These are phyloP conservation scores for Otatea glauca DNA, from an alignment of 176 grass and related monocot species.

Conservation along the genomic window DNA sequence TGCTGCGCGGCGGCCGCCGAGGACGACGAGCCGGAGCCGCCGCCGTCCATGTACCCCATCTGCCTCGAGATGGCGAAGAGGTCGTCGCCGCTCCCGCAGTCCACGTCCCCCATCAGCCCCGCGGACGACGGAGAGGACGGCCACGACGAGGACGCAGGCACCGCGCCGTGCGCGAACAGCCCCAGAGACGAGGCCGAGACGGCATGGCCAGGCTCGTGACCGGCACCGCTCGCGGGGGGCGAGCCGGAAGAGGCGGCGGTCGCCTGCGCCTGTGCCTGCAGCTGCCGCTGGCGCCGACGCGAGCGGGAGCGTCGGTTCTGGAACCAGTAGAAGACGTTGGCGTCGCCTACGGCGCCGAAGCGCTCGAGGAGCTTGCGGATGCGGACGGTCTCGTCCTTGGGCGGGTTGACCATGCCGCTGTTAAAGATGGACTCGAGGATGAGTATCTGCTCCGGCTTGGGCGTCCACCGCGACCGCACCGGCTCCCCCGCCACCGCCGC, in stretches of 20 bases:
- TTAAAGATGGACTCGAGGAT: conserved; percentile 99
- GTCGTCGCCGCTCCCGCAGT: conserved; percentile 60
- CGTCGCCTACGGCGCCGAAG: conserved; percentile 88
- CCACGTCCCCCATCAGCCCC: conserved; percentile 44
- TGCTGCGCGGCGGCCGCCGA: conserved; percentile 45
- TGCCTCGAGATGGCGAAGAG: conserved; percentile 89
- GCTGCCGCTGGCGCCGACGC: conserved; percentile 85
- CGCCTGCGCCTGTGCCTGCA: conserved; percentile 55
- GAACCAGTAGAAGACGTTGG: conserved; percentile 99
- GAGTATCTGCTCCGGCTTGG: conserved; percentile 93
- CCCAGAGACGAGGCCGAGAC: conserved; percentile 15
- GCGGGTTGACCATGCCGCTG: conserved; percentile 94
- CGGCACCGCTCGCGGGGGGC: neutral
- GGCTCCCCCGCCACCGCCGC: conserved; percentile 53
- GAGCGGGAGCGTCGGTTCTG: conserved; percentile 91
- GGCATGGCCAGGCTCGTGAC: conserved; percentile 23
- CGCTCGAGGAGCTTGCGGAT: conserved; percentile 95
- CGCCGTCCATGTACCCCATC: conserved; percentile 60
- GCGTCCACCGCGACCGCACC: conserved; percentile 82
- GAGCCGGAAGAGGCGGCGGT: conserved; percentile 33
- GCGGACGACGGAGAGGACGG: conserved; percentile 51
- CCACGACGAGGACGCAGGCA: conserved; percentile 41
- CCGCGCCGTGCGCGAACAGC: conserved; percentile 42
- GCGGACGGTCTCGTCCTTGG: conserved; percentile 91
- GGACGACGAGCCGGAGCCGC: conserved; percentile 43